These are phyloP conservation scores for Citrus cavaleriei DNA, from an alignment of 345 rosid species.

Conservation along the genomic window DNA sequence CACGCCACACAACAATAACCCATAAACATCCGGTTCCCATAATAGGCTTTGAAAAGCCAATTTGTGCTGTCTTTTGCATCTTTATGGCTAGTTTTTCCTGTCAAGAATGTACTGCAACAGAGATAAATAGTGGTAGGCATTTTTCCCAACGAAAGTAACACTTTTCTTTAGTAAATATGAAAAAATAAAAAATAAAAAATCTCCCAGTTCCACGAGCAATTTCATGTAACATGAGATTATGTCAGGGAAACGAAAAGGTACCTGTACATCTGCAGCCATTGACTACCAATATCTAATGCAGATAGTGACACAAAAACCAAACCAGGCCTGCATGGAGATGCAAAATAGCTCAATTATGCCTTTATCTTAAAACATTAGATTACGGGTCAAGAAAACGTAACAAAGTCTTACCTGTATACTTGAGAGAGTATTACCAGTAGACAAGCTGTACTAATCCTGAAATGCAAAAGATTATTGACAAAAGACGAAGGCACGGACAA, in stretches of 20 bases:
- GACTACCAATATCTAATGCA: constrained; percentile 90
- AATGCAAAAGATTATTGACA: constrained; percentile 9
- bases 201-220: neutral
- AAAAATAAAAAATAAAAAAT: neutral
- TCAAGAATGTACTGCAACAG: too few relatives aligned
- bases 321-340: constrained; percentile 44
- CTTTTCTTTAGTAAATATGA: too few relatives aligned
- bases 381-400: neutral
- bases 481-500: neutral
- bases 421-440: constrained; percentile 77
- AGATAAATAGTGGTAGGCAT: too few relatives aligned
- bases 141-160: too few relatives aligned
- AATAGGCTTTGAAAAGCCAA: constrained; percentile 90
- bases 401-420: constrained; percentile 50
- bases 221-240: too few relatives aligned
- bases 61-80: constrained; percentile 76
- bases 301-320: constrained; percentile 67
- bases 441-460: constrained; percentile 91
- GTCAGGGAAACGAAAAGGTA: constrained; percentile 8
- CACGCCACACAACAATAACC: constrained; percentile 88
- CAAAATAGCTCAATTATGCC: constrained; percentile 12
- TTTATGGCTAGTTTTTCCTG: too few relatives aligned
- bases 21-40: constrained; percentile 93
- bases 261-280: constrained; percentile 94
- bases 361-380: neutral